Evolutionary conservation across 1,284 basidiomycete genomes (phyloP).

Genomic region (Rhodotorula sp.): DNA sequence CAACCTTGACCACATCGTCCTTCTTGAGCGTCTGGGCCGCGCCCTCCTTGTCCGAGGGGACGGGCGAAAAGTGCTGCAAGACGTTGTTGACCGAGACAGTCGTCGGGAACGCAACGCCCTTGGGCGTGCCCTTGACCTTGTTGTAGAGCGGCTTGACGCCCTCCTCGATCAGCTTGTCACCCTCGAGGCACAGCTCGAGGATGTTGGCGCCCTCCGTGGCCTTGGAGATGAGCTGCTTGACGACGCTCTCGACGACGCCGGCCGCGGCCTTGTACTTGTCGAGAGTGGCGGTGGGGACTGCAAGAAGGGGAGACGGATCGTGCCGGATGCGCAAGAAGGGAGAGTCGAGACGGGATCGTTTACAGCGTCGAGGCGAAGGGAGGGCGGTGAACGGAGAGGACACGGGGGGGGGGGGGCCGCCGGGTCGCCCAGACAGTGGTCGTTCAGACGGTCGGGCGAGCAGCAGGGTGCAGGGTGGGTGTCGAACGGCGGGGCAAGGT

Average conservation of each 20-base stretch:
- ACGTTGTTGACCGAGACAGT: conserved; percentile 81
- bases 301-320: no score
- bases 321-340: background rate
- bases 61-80: conserved; percentile 58
- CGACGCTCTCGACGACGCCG: conserved; percentile 79
- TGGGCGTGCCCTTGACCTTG: conserved; percentile 73
- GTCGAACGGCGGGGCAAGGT: background rate
- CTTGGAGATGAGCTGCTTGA: conserved; percentile 78
- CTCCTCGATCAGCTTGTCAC: conserved; percentile 86
- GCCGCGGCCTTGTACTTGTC: conserved; percentile 59
- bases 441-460: background rate
- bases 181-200: conserved; percentile 85
- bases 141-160: conserved; percentile 84
- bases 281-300: conserved; percentile 38
- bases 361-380: background rate
- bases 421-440: background rate
- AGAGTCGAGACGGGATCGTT: background rate
- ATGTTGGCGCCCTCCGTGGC: conserved; percentile 72
- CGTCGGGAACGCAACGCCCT: conserved; percentile 85
- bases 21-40: conserved; percentile 75
- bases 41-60: conserved; percentile 60
- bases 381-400: background rate
- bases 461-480: background rate
- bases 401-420: no score
- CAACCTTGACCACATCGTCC: conserved; percentile 91